phyloP scores from a whole-genome alignment of 768 basidiomycete genomes.

The Phylloporus sp. region DNA sequence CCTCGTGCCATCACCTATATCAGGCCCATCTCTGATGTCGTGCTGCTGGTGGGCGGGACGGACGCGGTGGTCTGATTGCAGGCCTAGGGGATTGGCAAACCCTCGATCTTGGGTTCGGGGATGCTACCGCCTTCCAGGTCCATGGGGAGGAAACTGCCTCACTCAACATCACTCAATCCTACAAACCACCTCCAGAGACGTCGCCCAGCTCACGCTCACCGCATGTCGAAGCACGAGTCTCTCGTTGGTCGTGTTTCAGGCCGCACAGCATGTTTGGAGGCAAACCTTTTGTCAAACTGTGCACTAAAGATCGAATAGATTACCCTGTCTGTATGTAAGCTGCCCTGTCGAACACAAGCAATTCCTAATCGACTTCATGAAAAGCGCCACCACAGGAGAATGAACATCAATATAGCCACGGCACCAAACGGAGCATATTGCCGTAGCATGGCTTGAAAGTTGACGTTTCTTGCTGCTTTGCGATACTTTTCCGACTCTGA shows the following conservation, averaged over 20 bases:
- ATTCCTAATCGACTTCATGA: constrained; percentile 34
- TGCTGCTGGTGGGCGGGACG: too few species aligned
- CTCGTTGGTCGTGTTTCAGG: background rate
- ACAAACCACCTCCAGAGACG: too few species aligned
- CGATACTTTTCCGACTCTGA: constrained; percentile 98
- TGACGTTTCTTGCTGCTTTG: constrained; percentile 92
- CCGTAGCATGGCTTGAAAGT: constrained; percentile 86
- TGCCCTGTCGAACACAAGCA: constrained; percentile 15
- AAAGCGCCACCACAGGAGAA: constrained; percentile 78
- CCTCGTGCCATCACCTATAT: constrained; percentile 31
- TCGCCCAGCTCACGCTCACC: background rate
- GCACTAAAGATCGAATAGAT: constrained; percentile 22
- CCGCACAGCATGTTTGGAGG: background rate
- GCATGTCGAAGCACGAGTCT: background rate
- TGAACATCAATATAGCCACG: constrained; percentile 70
- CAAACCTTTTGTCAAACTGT: background rate
- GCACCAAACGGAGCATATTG: constrained; percentile 94
- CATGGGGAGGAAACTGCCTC: background rate
- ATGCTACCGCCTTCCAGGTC: background rate
- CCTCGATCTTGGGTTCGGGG: constrained; percentile 9
- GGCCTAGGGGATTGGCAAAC: constrained; percentile 8
- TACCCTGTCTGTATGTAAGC: constrained; percentile 24
- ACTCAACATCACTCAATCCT: too few species aligned
- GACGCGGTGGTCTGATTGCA: too few species aligned
- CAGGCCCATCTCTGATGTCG: constrained; percentile 29